Evolutionary conservation across 352 stramenopile genomes (phyloP).

Genomic region (Phytophthora megakarya): DNA sequence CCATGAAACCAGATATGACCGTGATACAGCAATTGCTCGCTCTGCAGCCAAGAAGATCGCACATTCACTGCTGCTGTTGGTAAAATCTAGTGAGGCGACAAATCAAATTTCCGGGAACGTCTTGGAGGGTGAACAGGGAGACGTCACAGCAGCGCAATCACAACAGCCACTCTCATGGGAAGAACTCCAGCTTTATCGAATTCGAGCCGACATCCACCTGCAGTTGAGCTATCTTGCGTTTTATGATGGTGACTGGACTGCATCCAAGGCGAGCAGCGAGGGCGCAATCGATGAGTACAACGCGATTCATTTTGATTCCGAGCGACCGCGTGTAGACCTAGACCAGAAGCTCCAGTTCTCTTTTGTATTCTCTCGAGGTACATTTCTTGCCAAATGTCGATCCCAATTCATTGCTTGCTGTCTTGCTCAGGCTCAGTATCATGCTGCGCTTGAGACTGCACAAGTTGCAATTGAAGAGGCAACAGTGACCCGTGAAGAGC

Average conservation of each 20-base stretch:
- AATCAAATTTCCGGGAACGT: background rate
- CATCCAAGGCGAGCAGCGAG: conserved; percentile 27
- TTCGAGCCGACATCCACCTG: conserved; percentile 43
- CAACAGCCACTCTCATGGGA: conserved; percentile 30
- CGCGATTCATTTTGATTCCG: conserved; percentile 9
- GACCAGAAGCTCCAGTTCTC: conserved; percentile 51
- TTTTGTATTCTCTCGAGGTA: conserved; percentile 35
- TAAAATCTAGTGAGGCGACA: conserved; percentile 5
- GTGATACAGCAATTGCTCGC: conserved; percentile 23
- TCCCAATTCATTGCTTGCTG: conserved; percentile 46
- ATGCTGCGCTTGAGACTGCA: conserved; percentile 32
- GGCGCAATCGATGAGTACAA: conserved; percentile 29
- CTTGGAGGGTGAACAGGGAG: background rate
- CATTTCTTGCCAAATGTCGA: conserved; percentile 46
- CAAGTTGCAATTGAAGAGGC: conserved; percentile 46
- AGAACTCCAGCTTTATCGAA: conserved; percentile 27
- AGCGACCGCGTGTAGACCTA: conserved; percentile 22
- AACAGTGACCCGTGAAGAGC: conserved; percentile 39
- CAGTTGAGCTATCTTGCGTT: conserved; percentile 46
- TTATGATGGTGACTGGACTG: conserved; percentile 41
- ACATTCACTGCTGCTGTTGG: conserved; percentile 22
- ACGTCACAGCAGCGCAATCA: background rate
- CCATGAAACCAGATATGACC: conserved; percentile 39
- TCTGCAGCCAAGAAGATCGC: conserved; percentile 42
- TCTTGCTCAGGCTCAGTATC: conserved; percentile 39